phyloP scores from a whole-genome alignment of 225 moss, liverwort and hornwort genomes.

The Marchantia paleacea region DNA sequence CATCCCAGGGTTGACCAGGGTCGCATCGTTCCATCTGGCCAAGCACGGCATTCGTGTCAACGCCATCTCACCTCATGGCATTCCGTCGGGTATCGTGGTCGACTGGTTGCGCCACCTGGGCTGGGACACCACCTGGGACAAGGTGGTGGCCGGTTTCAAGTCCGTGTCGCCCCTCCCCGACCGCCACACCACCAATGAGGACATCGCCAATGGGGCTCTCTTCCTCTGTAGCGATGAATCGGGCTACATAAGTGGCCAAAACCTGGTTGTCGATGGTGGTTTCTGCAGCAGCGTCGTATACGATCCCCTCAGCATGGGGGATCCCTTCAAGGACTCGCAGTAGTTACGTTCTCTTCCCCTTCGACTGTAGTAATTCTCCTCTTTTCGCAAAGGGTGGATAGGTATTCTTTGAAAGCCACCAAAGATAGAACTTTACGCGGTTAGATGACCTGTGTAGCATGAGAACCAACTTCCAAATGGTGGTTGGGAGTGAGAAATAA shows the following conservation, averaged over 20 bases:
- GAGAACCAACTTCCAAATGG: too few species aligned
- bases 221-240: constrained; percentile 30
- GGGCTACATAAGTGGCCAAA: constrained; percentile 23
- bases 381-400: too few species aligned
- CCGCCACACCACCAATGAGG: neutral
- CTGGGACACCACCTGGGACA: neutral
- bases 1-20: constrained; percentile 2
- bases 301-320: constrained; percentile 1
- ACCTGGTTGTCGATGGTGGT: constrained; percentile 20
- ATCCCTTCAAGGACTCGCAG: too few species aligned
- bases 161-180: neutral
- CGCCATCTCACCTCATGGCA: neutral
- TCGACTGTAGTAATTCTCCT: too few species aligned
- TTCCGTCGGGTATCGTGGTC: neutral
- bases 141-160: neutral
- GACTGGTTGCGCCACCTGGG: neutral
- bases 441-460: too few species aligned
- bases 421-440: too few species aligned
- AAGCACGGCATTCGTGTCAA: constrained; percentile 31
- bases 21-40: constrained; percentile 17
- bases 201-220: constrained; percentile 25
- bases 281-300: constrained; percentile 10
- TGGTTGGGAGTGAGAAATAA: too few species aligned
- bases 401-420: too few species aligned
- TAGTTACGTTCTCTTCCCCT: too few species aligned